A percentile compares a stretch with the other conserved stretches of the same genome.
Conservation (phyloP, 2,329 filamentous ascomycete genomes). For the Xylariaceae sp. region DNA sequence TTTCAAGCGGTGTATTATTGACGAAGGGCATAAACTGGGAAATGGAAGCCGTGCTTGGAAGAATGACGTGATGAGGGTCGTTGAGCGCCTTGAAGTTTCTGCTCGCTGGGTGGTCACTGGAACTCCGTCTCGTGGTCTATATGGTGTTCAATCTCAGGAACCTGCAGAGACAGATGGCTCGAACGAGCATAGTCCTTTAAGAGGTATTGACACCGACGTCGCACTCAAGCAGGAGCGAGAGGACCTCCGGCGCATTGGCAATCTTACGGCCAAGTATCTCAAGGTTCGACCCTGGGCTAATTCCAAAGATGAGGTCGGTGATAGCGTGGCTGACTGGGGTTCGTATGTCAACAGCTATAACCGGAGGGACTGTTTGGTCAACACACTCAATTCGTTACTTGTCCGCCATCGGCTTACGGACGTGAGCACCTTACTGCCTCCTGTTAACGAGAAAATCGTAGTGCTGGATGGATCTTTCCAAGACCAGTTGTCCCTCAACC, state of each 20-base stretch:
- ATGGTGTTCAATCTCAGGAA: slow-evolving; percentile 66
- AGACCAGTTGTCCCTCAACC: slow-evolving; percentile 81
- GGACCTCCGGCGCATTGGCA: slow-evolving; percentile 71
- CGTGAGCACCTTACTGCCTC: slow-evolving; percentile 72
- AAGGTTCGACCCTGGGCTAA: slow-evolving; percentile 82
- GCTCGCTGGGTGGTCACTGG: slow-evolving; percentile 90
- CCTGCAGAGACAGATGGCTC: not conserved
- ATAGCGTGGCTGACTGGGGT: slow-evolving; percentile 71
- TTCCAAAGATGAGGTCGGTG: slow-evolving; percentile 57
- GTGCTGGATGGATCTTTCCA: slow-evolving; percentile 82
- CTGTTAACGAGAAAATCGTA: slow-evolving; percentile 73
- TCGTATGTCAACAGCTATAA: slow-evolving; percentile 70
- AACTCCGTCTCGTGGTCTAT: slow-evolving; percentile 84
- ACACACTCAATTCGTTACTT: slow-evolving; percentile 78
- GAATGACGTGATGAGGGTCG: slow-evolving; percentile 60
- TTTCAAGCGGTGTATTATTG: slow-evolving; percentile 88
- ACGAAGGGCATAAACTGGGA: slow-evolving; percentile 88
- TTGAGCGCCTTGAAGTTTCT: slow-evolving; percentile 67
- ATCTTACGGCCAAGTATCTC: slow-evolving; percentile 73
- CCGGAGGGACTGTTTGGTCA: slow-evolving; percentile 67
- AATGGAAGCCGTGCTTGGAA: slow-evolving; percentile 62
- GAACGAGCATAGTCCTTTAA: slow-evolving; percentile 21
- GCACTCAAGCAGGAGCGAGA: slow-evolving; percentile 56
- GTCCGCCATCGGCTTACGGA: slow-evolving; percentile 80
- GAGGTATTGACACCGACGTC: slow-evolving; percentile 40